phyloP scores from a whole-genome alignment of 2,329 filamentous ascomycete genomes.

The Drechslerella dactyloides region DNA sequence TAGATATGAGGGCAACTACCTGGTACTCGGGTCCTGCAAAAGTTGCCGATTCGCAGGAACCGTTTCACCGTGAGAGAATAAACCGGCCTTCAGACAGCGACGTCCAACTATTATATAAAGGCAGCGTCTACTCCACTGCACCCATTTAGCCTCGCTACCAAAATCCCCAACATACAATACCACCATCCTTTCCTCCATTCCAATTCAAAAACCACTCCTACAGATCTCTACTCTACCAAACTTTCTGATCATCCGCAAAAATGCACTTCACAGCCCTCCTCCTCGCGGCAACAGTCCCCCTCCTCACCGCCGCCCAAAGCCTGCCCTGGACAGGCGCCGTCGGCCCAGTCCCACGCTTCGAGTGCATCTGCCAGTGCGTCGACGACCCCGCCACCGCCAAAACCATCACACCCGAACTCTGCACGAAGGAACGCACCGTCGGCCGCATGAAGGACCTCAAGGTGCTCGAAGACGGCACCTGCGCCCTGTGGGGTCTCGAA shows the following conservation, averaged over 20 bases:
- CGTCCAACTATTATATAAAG: no score
- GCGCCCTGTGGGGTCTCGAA: constrained; percentile 41
- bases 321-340: constrained; percentile 20
- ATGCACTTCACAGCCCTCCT: constrained; percentile 23
- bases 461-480: constrained; percentile 34
- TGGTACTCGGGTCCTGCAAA: no score
- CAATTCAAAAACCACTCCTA: no score
- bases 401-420: constrained; percentile 26
- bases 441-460: constrained; percentile 40
- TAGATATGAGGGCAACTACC: no score
- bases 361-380: constrained; percentile 42
- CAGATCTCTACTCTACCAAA: not conserved
- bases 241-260: not conserved
- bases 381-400: constrained; percentile 12
- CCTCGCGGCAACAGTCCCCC: constrained; percentile 13
- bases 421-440: constrained; percentile 18
- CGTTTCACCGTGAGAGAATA: no score
- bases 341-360: constrained; percentile 38
- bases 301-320: constrained; percentile 4
- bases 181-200: no score
- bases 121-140: no score
- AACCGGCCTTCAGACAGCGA: no score
- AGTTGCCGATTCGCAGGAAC: no score
- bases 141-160: no score
- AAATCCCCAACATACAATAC: no score